A percentile compares a stretch with the other conserved stretches of the same genome.
phyloP scores from a whole-genome alignment of 2,329 filamentous ascomycete species.

The Pestalotiopsis sp. region DNA sequence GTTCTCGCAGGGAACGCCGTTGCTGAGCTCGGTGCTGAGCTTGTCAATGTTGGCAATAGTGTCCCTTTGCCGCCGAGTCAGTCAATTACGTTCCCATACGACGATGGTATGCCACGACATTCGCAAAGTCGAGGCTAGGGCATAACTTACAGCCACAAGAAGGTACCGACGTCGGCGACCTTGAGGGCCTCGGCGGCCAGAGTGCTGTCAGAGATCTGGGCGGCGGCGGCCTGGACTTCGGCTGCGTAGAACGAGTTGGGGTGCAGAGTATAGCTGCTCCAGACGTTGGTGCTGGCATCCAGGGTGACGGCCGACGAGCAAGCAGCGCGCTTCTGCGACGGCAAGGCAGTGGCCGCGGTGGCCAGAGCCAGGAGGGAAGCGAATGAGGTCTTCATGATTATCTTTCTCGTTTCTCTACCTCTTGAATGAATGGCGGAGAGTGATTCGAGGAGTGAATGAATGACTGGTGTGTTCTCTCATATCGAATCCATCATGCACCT shows the following conservation, averaged over 20 bases:
- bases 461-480: background rate
- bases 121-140: background rate
- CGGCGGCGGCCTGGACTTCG: conserved; percentile 31
- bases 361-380: conserved; percentile 36
- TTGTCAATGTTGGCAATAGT: conserved; percentile 53
- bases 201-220: conserved; percentile 40
- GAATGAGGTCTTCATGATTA: conserved; percentile 13
- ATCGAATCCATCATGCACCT: background rate
- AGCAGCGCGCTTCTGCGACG: conserved; percentile 46
- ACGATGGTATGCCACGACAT: background rate
- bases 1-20: conserved; percentile 43
- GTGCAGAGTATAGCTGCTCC: conserved; percentile 31
- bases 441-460: background rate
- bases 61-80: conserved; percentile 50
- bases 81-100: background rate
- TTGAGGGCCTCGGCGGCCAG: conserved; percentile 56
- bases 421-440: background rate
- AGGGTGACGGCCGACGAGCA: conserved; percentile 31
- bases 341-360: conserved; percentile 44
- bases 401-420: background rate
- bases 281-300: conserved; percentile 33
- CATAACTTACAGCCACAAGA: conserved; percentile 53
- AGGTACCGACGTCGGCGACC: conserved; percentile 56
- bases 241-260: conserved; percentile 33
- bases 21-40: conserved; percentile 48